Evolutionary conservation across 2,329 filamentous ascomycete genomes (phyloP).

Genomic region (Magnaporthales sp.): DNA sequence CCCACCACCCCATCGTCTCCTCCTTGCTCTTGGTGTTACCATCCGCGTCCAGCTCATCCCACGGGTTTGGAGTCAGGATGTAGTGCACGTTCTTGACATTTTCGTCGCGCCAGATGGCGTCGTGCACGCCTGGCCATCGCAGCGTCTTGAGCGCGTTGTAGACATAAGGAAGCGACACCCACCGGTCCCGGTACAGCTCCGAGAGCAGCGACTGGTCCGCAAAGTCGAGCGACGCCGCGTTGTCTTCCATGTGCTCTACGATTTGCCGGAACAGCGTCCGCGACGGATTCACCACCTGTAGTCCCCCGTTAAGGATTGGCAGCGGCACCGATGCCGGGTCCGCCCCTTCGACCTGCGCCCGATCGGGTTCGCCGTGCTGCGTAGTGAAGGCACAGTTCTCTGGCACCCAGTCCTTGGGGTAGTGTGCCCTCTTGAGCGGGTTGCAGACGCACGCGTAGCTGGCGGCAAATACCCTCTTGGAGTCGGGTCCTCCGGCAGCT

Average conservation of each 20-base stretch:
- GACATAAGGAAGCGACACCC: slow-evolving; percentile 49
- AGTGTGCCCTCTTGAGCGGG: slow-evolving; percentile 68
- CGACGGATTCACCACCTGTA: slow-evolving; percentile 48
- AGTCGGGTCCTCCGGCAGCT: slow-evolving; percentile 18
- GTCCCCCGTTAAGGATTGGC: slow-evolving; percentile 46
- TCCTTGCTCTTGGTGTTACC: slow-evolving; percentile 35
- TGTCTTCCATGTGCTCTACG: slow-evolving; percentile 35
- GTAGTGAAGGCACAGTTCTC: slow-evolving; percentile 49
- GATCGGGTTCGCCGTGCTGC: slow-evolving; percentile 26
- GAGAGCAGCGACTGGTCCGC: slow-evolving; percentile 51
- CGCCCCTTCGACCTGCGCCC: slow-evolving; percentile 35
- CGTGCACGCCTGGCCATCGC: slow-evolving; percentile 38
- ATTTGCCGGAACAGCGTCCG: slow-evolving; percentile 39
- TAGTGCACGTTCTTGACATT: slow-evolving; percentile 54
- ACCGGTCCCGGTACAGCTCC: slow-evolving; percentile 44
- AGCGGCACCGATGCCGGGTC: slow-evolving; percentile 37
- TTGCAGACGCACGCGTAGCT: slow-evolving; percentile 84
- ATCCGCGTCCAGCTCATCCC: slow-evolving; percentile 40
- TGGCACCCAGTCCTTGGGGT: slow-evolving; percentile 61
- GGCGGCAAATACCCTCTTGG: slow-evolving; percentile 67
- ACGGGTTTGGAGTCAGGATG: slow-evolving; percentile 51
- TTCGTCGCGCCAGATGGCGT: slow-evolving; percentile 47
- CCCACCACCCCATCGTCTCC: slow-evolving; percentile 49
- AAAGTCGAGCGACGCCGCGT: slow-evolving; percentile 42
- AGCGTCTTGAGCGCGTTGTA: slow-evolving; percentile 58